phyloP scores from a whole-genome alignment of 441 rosid species.

The Flueggea neowawraea region DNA sequence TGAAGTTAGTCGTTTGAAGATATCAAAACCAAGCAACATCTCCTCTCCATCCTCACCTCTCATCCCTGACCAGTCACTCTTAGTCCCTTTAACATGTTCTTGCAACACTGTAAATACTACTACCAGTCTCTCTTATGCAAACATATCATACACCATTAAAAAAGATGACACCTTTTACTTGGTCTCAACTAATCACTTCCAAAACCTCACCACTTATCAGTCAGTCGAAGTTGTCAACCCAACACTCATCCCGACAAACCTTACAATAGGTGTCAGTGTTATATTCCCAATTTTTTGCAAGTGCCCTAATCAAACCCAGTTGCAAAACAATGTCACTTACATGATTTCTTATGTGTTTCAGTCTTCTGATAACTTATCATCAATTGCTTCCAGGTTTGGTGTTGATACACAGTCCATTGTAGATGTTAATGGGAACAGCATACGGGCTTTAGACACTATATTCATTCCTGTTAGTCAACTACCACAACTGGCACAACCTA shows the following conservation, averaged over 20 bases:
- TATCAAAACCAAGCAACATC: slow-evolving; percentile 61
- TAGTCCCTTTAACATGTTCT: slow-evolving; percentile 56
- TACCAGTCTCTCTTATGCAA: slow-evolving; percentile 38
- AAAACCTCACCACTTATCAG: slow-evolving; percentile 61
- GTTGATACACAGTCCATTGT: slow-evolving; percentile 30
- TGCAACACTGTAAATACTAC: slow-evolving; percentile 32
- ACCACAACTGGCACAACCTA: slow-evolving; percentile 46
- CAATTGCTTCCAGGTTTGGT: slow-evolving; percentile 49
- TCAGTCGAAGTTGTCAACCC: slow-evolving; percentile 63
- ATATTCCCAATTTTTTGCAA: slow-evolving; percentile 59
- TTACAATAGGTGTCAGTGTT: slow-evolving; percentile 30
- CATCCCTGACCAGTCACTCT: slow-evolving; percentile 36
- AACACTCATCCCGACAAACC: slow-evolving; percentile 32
- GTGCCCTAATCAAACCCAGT: slow-evolving; percentile 46
- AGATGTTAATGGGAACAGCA: slow-evolving; percentile 37
- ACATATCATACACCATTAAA: slow-evolving; percentile 39
- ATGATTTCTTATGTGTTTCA: slow-evolving; percentile 62
- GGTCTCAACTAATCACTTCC: slow-evolving; percentile 32
- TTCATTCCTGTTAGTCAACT: slow-evolving; percentile 52
- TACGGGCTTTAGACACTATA: slow-evolving; percentile 32
- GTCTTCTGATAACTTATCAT: slow-evolving; percentile 48
- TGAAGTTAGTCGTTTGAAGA: slow-evolving; percentile 49
- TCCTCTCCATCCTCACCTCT: slow-evolving; percentile 47
- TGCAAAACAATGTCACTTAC: slow-evolving; percentile 21
- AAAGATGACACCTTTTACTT: slow-evolving; percentile 33